Conservation (phyloP, 768 basidiomycete species). For the Boletus tomentosulus region DNA sequence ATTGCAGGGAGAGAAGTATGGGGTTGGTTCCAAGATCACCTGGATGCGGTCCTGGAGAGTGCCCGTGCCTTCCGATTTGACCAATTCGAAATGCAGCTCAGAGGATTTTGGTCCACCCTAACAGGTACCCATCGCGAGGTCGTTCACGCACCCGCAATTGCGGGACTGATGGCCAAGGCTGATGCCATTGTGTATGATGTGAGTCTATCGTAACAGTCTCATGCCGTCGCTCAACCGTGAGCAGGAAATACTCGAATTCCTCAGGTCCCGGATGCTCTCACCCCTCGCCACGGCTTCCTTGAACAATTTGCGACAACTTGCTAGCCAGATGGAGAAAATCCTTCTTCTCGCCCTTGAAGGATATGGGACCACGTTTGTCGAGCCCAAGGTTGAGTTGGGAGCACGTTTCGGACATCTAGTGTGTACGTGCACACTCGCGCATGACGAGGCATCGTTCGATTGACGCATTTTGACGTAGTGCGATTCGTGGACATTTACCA, state of each 20-base stretch:
- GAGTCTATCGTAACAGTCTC: conserved; percentile 32
- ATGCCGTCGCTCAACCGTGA: conserved; percentile 18
- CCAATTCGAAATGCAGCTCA: conserved; percentile 83
- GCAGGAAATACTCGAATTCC: conserved; percentile 82
- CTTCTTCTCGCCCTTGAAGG: conserved; percentile 73
- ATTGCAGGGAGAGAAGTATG: conserved; percentile 84
- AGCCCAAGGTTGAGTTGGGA: conserved; percentile 87
- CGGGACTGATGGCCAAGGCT: conserved; percentile 83
- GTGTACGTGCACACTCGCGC: conserved; percentile 48
- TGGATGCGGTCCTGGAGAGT: conserved; percentile 76
- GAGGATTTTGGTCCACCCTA: conserved; percentile 80
- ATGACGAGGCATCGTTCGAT: not conserved
- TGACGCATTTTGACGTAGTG: conserved; percentile 43
- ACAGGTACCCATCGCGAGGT: conserved; percentile 78
- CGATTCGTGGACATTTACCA: conserved; percentile 91
- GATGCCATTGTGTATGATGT: conserved; percentile 92
- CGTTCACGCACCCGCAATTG: conserved; percentile 84
- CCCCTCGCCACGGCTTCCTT: conserved; percentile 66
- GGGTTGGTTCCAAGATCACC: conserved; percentile 90
- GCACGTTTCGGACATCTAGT: conserved; percentile 90
- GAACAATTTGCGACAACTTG: conserved; percentile 71
- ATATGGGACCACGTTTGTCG: conserved; percentile 86
- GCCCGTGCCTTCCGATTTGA: conserved; percentile 79
- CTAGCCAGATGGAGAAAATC: conserved; percentile 91
- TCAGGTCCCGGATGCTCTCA: conserved; percentile 81